Conservation (phyloP, 2,329 filamentous ascomycete genomes). For the Paraconiothyrium sp. region DNA sequence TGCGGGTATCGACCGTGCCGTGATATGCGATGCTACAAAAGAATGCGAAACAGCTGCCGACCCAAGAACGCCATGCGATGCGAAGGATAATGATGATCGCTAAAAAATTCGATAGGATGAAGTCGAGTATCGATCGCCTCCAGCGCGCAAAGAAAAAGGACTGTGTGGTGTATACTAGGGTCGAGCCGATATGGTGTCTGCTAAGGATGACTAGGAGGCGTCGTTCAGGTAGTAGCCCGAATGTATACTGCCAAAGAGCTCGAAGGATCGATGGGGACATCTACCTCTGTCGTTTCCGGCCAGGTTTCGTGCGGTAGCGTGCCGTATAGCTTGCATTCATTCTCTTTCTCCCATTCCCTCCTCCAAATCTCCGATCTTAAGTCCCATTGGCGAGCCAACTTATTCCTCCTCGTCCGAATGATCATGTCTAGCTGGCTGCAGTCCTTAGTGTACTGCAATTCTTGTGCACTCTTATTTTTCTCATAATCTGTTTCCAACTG, state of each 20-base stretch:
- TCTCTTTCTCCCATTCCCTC: slow-evolving; percentile 46
- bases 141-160: background rate
- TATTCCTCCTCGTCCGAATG: slow-evolving; percentile 43
- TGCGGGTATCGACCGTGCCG: background rate
- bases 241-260: slow-evolving; percentile 18
- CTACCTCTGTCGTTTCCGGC: slow-evolving; percentile 32
- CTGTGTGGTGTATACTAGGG: background rate
- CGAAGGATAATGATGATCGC: slow-evolving; percentile 3
- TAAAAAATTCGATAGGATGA: background rate
- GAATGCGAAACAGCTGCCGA: background rate
- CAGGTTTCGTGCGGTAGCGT: slow-evolving; percentile 42
- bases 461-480: slow-evolving; percentile 45
- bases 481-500: slow-evolving; percentile 46
- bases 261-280: background rate
- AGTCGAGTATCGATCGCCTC: background rate
- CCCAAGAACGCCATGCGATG: slow-evolving; percentile 18
- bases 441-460: slow-evolving; percentile 46
- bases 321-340: slow-evolving; percentile 30
- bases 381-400: slow-evolving; percentile 50
- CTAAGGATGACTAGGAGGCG: background rate
- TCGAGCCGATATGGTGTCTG: background rate
- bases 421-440: slow-evolving; percentile 44
- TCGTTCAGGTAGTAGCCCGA: background rate
- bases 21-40: slow-evolving; percentile 1
- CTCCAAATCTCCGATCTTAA: slow-evolving; percentile 52